Conservation (phyloP, 805 yeast genomes). For the Nakazawaea molendinolei region DNA sequence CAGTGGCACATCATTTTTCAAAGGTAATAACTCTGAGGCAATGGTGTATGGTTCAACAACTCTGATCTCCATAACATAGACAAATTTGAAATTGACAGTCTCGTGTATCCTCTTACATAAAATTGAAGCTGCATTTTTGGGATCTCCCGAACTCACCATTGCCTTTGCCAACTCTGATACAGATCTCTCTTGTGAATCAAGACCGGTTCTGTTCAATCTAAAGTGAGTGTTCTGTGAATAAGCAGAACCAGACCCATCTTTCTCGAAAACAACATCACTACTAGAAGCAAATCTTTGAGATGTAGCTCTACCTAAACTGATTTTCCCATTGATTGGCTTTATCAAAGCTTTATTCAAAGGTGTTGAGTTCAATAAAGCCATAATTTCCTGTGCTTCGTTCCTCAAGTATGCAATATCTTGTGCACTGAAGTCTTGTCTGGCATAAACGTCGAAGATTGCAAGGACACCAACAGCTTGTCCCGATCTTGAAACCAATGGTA, state of each 20-base stretch:
- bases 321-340: constrained; percentile 19
- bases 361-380: constrained; percentile 33
- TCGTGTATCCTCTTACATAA: constrained; percentile 32
- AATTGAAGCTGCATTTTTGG: constrained; percentile 35
- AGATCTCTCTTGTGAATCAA: constrained; percentile 20
- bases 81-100: constrained; percentile 32
- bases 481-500: constrained; percentile 39
- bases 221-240: constrained; percentile 44
- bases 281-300: constrained; percentile 29
- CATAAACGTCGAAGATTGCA: constrained; percentile 47
- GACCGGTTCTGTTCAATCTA: constrained; percentile 29
- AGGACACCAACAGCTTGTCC: constrained; percentile 49
- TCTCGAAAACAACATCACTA: constrained; percentile 42
- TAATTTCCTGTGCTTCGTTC: constrained; percentile 32
- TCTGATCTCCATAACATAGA: constrained; percentile 44
- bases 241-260: constrained; percentile 61
- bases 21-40: constrained; percentile 36
- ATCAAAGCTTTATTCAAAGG: background rate
- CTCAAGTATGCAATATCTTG: constrained; percentile 29
- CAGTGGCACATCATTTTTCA: constrained; percentile 34
- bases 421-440: constrained; percentile 31
- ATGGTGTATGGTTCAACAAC: constrained; percentile 40
- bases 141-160: constrained; percentile 29
- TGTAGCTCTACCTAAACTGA: constrained; percentile 52
- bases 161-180: constrained; percentile 30